A percentile compares a stretch with the other conserved stretches of the same genome.
These are phyloP conservation scores for Eutypa lata DNA, from an alignment of 2,329 filamentous ascomycete genomes.

Conservation along the genomic window DNA sequence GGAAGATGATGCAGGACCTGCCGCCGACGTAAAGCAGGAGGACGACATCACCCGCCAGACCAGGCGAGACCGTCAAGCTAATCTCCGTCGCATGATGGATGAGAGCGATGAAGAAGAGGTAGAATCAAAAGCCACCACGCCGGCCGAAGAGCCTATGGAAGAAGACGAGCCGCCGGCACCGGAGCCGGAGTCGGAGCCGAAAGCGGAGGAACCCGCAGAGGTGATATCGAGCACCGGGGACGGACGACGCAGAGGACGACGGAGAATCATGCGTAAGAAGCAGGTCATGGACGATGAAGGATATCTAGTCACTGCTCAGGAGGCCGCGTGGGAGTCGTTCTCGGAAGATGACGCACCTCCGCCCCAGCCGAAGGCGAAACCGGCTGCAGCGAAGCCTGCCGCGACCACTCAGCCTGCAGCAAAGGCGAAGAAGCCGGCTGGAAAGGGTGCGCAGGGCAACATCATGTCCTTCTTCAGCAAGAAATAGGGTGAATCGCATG, in stretches of 20 bases:
- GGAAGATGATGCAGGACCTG: slow-evolving; percentile 26
- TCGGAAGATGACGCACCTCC: slow-evolving; percentile 31
- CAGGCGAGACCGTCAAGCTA: slow-evolving; percentile 24
- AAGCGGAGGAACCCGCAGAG: slow-evolving; percentile 25
- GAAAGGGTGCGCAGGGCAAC: slow-evolving; percentile 25
- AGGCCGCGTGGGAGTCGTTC: slow-evolving; percentile 32
- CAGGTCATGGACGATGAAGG: slow-evolving; percentile 32
- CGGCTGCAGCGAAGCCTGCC: slow-evolving; percentile 6
- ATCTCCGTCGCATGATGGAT: slow-evolving; percentile 32
- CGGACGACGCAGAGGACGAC: slow-evolving; percentile 27
- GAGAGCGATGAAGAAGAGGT: slow-evolving; percentile 29
- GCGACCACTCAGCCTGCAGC: slow-evolving; percentile 17
- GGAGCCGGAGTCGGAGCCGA: slow-evolving; percentile 17
- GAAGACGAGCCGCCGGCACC: slow-evolving; percentile 17
- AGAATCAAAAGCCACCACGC: slow-evolving; percentile 16
- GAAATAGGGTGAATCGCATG: slow-evolving; percentile 17
- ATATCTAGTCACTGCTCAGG: slow-evolving; percentile 32
- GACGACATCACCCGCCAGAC: slow-evolving; percentile 16
- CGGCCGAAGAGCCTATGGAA: slow-evolving; percentile 25
- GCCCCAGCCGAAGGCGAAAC: slow-evolving; percentile 13
- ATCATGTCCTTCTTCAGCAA: slow-evolving; percentile 35
- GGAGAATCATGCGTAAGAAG: slow-evolving; percentile 30
- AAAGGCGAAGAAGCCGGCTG: slow-evolving; percentile 25
- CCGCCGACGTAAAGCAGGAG: slow-evolving; percentile 19
- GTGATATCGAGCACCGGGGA: slow-evolving; percentile 23